Percentiles rank a stretch among this genome's conserved stretches.
Conservation (phyloP, 2,329 filamentous ascomycete genomes). For the Aspergillus sp. region DNA sequence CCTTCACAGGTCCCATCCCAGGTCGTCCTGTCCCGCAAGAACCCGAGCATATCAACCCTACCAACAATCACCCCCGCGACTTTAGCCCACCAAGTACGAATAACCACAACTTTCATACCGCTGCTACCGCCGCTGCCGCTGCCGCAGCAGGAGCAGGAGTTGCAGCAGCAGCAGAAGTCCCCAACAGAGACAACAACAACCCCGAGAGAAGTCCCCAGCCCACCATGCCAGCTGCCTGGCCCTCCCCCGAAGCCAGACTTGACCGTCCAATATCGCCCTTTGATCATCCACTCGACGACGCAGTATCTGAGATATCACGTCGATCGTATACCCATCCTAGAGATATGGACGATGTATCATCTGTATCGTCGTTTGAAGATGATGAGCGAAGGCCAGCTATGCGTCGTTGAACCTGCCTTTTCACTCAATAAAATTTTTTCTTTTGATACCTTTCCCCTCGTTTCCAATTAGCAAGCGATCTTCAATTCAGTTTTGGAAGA, state of each 20-base stretch:
- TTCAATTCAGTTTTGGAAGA: too few relatives aligned
- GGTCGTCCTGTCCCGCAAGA: not conserved
- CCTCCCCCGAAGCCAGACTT: constrained; percentile 8
- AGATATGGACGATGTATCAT: constrained; percentile 34
- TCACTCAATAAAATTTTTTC: too few relatives aligned
- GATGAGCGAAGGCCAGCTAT: constrained; percentile 14
- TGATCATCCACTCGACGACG: constrained; percentile 27
- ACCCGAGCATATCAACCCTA: not conserved
- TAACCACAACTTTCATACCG: not conserved
- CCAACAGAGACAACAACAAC: not conserved
- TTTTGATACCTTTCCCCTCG: not conserved
- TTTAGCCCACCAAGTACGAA: not conserved
- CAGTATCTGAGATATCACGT: constrained; percentile 31
- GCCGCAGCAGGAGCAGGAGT: not conserved
- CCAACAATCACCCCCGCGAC: not conserved
- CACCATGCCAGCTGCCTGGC: constrained; percentile 7
- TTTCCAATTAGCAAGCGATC: too few relatives aligned
- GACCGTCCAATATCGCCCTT: constrained; percentile 26
- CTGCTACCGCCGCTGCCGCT: not conserved
- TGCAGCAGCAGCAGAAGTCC: not conserved
- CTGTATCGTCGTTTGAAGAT: constrained; percentile 35
- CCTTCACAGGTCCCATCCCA: constrained; percentile 10
- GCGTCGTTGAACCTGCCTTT: not conserved
- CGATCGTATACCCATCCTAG: constrained; percentile 11
- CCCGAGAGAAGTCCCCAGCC: not conserved